Evolutionary conservation across 345 rosid genomes (phyloP).

Genomic region (Triadica sebifera): DNA sequence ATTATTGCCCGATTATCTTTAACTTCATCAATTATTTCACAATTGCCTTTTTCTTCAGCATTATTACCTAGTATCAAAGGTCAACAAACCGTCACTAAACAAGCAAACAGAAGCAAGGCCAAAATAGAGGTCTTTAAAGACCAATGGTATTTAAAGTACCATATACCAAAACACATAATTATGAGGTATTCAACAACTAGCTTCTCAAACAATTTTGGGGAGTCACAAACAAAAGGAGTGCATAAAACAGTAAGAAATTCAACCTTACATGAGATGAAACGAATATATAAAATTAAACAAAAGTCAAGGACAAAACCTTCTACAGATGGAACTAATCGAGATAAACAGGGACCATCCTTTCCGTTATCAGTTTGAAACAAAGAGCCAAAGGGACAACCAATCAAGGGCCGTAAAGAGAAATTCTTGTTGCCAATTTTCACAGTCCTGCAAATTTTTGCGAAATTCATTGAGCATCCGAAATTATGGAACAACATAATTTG

Average conservation of each 20-base stretch:
- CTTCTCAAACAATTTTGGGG: background rate
- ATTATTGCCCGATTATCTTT: slow-evolving; percentile 69
- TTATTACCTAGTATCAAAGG: slow-evolving; percentile 32
- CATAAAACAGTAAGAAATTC: background rate
- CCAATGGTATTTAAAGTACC: background rate
- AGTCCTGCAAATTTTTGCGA: slow-evolving; percentile 34
- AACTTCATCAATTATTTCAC: slow-evolving; percentile 44
- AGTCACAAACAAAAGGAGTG: no score
- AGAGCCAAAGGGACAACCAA: slow-evolving; percentile 85
- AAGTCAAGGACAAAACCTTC: slow-evolving; percentile 46
- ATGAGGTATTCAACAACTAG: background rate
- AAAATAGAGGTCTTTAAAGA: background rate
- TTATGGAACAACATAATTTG: no score
- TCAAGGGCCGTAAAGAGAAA: slow-evolving; percentile 63
- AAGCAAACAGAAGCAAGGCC: background rate
- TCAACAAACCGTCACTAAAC: background rate
- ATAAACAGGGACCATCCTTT: slow-evolving; percentile 51
- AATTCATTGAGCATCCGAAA: background rate
- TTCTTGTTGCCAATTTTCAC: slow-evolving; percentile 72
- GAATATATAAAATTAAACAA: background rate
- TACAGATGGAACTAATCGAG: slow-evolving; percentile 42
- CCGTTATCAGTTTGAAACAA: slow-evolving; percentile 73
- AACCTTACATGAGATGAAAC: background rate
- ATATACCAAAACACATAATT: background rate
- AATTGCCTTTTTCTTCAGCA: slow-evolving; percentile 33